Evolutionary conservation across 306 rosid genomes (phyloP).

Genomic region (Malus sylvestris): DNA sequence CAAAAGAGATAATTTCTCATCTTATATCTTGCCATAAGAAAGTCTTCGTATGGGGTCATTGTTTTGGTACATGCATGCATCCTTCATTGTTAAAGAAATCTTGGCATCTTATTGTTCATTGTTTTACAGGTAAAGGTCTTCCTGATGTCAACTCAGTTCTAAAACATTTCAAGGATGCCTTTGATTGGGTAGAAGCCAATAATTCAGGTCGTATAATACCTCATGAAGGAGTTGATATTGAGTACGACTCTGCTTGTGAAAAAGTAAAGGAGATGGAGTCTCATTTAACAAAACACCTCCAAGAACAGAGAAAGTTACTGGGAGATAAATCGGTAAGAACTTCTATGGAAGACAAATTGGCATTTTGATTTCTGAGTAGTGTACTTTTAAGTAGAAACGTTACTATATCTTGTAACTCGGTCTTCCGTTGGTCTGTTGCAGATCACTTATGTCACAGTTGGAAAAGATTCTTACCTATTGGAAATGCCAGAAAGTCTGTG

Average conservation of each 20-base stretch:
- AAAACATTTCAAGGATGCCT: slow-evolving; percentile 78
- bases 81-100: neutral
- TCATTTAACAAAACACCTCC: slow-evolving; percentile 48
- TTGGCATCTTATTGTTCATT: slow-evolving; percentile 5
- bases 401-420: neutral
- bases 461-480: slow-evolving; percentile 75
- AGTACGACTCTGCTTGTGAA: slow-evolving; percentile 77
- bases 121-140: slow-evolving; percentile 62
- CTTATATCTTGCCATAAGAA: neutral
- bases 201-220: slow-evolving; percentile 90
- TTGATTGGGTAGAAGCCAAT: slow-evolving; percentile 94
- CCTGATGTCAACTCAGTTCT: slow-evolving; percentile 50
- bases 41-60: neutral
- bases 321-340: slow-evolving; percentile 58
- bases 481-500: slow-evolving; percentile 80
- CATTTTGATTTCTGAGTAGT: slow-evolving; percentile 13
- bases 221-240: slow-evolving; percentile 70
- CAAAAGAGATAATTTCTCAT: slow-evolving; percentile 14
- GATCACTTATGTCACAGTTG: slow-evolving; percentile 69
- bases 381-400: neutral
- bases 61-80: neutral
- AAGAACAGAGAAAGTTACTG: slow-evolving; percentile 60
- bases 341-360: neutral
- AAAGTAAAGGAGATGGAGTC: slow-evolving; percentile 56
- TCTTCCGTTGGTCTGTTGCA: slow-evolving; percentile 30